Conservation (phyloP, 768 basidiomycete species). For the Symmetrospora coprosmae region DNA sequence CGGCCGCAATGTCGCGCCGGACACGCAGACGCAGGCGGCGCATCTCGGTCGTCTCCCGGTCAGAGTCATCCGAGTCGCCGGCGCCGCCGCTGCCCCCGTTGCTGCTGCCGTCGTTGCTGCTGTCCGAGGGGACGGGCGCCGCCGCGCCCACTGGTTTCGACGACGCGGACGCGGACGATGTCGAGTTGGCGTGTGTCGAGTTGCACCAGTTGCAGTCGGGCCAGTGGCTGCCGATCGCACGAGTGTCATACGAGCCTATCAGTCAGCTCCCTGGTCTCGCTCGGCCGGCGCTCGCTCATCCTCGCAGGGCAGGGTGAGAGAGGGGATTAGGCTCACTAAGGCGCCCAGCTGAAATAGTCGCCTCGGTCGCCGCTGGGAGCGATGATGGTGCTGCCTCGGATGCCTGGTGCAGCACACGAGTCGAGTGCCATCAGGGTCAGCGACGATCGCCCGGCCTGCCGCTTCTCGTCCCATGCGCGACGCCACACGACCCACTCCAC, state of each 20-base stretch:
- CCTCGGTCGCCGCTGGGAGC: conserved; percentile 44
- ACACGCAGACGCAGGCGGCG: not conserved
- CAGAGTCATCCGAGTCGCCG: not conserved
- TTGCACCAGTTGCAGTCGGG: conserved; percentile 47
- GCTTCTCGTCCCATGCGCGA: too few relatives aligned
- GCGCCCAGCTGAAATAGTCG: conserved; percentile 58
- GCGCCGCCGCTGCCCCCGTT: not conserved
- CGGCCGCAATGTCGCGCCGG: too few relatives aligned
- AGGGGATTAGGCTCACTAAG: conserved; percentile 46
- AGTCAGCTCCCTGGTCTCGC: too few relatives aligned
- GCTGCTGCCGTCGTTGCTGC: not conserved
- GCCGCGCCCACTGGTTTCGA: not conserved
- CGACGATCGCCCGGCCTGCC: too few relatives aligned
- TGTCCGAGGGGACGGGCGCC: not conserved
- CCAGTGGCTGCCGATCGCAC: conserved; percentile 42
- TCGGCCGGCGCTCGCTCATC: too few relatives aligned
- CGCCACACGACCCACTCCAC: conserved; percentile 38
- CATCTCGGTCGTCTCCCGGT: not conserved
- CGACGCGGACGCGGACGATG: not conserved
- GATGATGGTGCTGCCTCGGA: conserved; percentile 32
- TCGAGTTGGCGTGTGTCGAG: not conserved
- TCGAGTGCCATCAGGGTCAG: too few relatives aligned
- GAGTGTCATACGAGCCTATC: not conserved
- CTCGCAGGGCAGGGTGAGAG: too few relatives aligned
- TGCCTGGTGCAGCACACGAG: too few relatives aligned